Evolutionary conservation across 2,329 filamentous ascomycete species (phyloP).

Genomic region (Colletotrichum sp.): DNA sequence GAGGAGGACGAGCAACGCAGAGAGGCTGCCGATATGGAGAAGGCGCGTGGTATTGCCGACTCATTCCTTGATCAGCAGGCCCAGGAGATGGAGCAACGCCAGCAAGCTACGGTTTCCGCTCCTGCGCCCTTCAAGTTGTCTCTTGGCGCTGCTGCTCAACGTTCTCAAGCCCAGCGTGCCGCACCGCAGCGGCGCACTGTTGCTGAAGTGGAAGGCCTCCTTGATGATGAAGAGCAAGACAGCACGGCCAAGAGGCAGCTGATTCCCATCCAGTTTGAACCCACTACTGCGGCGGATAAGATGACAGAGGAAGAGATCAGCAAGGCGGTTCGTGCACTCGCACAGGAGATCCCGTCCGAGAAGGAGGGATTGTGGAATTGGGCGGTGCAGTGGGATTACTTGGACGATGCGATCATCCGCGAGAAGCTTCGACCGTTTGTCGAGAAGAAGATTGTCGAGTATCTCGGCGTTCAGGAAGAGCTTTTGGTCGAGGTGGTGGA

Average conservation of each 20-base stretch:
- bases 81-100: slow-evolving; percentile 69
- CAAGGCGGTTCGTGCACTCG: slow-evolving; percentile 80
- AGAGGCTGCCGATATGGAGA: slow-evolving; percentile 74
- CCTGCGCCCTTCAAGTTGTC: slow-evolving; percentile 91
- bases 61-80: slow-evolving; percentile 88
- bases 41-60: slow-evolving; percentile 84
- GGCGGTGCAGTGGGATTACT: slow-evolving; percentile 89
- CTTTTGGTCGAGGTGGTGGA: slow-evolving; percentile 93
- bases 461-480: slow-evolving; percentile 94
- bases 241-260: slow-evolving; percentile 74
- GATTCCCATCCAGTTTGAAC: slow-evolving; percentile 83
- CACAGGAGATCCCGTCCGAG: slow-evolving; percentile 87
- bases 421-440: slow-evolving; percentile 94
- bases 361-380: slow-evolving; percentile 90
- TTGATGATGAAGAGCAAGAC: slow-evolving; percentile 93
- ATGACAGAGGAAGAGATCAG: slow-evolving; percentile 89
- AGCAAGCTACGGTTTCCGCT: slow-evolving; percentile 36
- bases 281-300: slow-evolving; percentile 65
- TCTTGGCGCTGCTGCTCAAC: slow-evolving; percentile 86
- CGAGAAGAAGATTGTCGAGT: slow-evolving; percentile 97
- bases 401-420: slow-evolving; percentile 80
- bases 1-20: slow-evolving; percentile 78
- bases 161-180: slow-evolving; percentile 60
- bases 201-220: slow-evolving; percentile 89
- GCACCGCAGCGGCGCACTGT: slow-evolving; percentile 75